phyloP scores from a whole-genome alignment of 352 stramenopile species.

The Phytophthora sansomeana region DNA sequence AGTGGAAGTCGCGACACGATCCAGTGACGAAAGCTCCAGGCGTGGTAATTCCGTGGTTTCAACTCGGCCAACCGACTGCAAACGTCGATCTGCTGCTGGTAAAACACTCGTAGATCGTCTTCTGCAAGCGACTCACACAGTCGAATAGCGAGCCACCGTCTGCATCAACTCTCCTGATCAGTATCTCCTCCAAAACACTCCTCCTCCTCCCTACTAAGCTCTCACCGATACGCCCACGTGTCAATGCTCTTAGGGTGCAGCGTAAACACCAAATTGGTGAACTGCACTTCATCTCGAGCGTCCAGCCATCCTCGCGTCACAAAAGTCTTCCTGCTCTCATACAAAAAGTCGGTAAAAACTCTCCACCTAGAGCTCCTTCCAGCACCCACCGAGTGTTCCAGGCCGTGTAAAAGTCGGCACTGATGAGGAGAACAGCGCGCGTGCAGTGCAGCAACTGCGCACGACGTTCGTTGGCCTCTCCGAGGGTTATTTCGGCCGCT shows the following conservation, averaged over 20 bases:
- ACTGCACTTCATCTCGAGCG: constrained; percentile 57
- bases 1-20: constrained; percentile 54
- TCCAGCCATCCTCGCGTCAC: constrained; percentile 53
- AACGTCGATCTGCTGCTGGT: constrained; percentile 53
- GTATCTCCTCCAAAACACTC: not conserved
- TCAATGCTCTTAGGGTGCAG: constrained; percentile 89
- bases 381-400: constrained; percentile 78
- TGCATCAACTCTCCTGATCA: constrained; percentile 27
- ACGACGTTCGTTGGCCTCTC: constrained; percentile 12
- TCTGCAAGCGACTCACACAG: constrained; percentile 28
- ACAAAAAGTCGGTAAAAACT: constrained; percentile 2
- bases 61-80: constrained; percentile 66
- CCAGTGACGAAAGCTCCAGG: constrained; percentile 88
- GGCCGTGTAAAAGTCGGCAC: constrained; percentile 86
- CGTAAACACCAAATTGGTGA: constrained; percentile 78
- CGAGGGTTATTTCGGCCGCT: constrained; percentile 5
- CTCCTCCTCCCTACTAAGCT: not conserved
- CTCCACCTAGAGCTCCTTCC: not conserved
- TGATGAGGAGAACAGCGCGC: constrained; percentile 76
- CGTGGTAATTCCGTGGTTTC: constrained; percentile 84
- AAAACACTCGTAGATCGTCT: constrained; percentile 50
- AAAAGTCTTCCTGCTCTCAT: constrained; percentile 57
- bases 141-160: constrained; percentile 62
- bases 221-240: constrained; percentile 83
- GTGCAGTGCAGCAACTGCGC: constrained; percentile 59